These are phyloP conservation scores for Penicillium sp. DNA, from an alignment of 2,329 filamentous ascomycete species.

Conservation along the genomic window DNA sequence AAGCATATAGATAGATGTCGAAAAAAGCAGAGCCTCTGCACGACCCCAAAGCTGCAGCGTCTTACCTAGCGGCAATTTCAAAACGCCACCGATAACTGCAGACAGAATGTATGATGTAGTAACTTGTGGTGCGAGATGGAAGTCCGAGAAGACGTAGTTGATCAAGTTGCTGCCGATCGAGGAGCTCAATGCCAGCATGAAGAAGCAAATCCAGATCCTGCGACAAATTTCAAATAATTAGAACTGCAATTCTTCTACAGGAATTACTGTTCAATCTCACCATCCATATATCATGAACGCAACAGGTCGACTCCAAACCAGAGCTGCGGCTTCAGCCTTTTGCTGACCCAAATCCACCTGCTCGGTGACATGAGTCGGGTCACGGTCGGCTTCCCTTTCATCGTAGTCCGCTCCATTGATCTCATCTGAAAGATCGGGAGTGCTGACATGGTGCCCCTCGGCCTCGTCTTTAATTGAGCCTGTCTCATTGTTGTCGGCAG, in stretches of 20 bases:
- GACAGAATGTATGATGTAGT: constrained; percentile 57
- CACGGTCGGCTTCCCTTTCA: constrained; percentile 15
- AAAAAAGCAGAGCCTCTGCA: constrained; percentile 58
- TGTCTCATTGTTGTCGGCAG: not conserved
- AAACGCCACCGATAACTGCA: constrained; percentile 57
- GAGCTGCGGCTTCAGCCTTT: constrained; percentile 45
- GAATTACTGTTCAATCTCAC: constrained; percentile 18
- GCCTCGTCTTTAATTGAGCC: not conserved
- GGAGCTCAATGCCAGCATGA: constrained; percentile 47
- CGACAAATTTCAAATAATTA: not conserved
- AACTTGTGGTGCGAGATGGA: constrained; percentile 51
- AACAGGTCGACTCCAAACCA: constrained; percentile 42
- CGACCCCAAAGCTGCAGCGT: constrained; percentile 65
- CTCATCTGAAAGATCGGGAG: constrained; percentile 3
- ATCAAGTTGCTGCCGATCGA: constrained; percentile 45
- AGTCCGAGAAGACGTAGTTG: constrained; percentile 55
- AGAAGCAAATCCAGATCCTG: constrained; percentile 50
- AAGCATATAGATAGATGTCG: constrained; percentile 48
- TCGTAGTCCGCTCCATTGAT: constrained; percentile 17
- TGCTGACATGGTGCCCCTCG: not conserved
- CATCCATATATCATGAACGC: constrained; percentile 35
- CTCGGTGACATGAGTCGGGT: constrained; percentile 17
- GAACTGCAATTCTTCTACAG: not conserved
- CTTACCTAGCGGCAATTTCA: constrained; percentile 64
- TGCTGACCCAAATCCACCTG: constrained; percentile 20